These are phyloP conservation scores for Phytophthora lateralis DNA, from an alignment of 352 stramenopile species.

Conservation along the genomic window DNA sequence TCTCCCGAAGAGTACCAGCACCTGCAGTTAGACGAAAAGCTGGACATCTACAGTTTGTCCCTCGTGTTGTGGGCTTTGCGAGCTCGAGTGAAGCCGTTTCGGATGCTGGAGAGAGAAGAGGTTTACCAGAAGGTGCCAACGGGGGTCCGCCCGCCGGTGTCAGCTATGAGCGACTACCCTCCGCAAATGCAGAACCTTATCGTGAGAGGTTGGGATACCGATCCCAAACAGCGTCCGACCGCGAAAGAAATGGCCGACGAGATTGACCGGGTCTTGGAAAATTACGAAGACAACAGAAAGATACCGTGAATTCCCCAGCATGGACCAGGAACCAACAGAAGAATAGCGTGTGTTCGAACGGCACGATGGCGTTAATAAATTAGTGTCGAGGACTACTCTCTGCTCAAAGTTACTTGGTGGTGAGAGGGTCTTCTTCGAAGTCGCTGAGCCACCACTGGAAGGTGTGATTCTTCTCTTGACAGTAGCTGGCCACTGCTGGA, in stretches of 20 bases:
- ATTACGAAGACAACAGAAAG: slow-evolving; percentile 33
- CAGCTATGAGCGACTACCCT: slow-evolving; percentile 64
- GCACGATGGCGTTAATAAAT: slow-evolving; percentile 14
- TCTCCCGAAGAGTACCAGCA: slow-evolving; percentile 74
- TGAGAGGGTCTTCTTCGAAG: slow-evolving; percentile 22
- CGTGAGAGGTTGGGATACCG: slow-evolving; percentile 51
- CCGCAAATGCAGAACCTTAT: slow-evolving; percentile 71
- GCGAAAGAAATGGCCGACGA: slow-evolving; percentile 50
- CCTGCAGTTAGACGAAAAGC: slow-evolving; percentile 52
- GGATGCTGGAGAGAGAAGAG: slow-evolving; percentile 43
- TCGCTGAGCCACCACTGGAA: slow-evolving; percentile 30
- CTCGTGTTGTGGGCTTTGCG: slow-evolving; percentile 70
- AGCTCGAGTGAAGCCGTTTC: slow-evolving; percentile 55
- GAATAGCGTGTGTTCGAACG: neutral
- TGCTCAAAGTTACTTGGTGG: neutral
- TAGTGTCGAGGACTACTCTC: slow-evolving; percentile 5
- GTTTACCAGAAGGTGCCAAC: slow-evolving; percentile 62
- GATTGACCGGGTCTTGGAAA: slow-evolving; percentile 58
- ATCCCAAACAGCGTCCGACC: slow-evolving; percentile 56
- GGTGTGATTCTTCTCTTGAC: slow-evolving; percentile 18
- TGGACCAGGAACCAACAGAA: no score
- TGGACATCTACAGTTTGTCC: slow-evolving; percentile 77
- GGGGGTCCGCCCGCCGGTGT: slow-evolving; percentile 49
- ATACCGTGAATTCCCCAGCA: neutral
- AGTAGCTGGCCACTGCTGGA: slow-evolving; percentile 38